These are phyloP conservation scores for Rubia tinctorum DNA, from an alignment of 305 asterid genomes.

Conservation along the genomic window DNA sequence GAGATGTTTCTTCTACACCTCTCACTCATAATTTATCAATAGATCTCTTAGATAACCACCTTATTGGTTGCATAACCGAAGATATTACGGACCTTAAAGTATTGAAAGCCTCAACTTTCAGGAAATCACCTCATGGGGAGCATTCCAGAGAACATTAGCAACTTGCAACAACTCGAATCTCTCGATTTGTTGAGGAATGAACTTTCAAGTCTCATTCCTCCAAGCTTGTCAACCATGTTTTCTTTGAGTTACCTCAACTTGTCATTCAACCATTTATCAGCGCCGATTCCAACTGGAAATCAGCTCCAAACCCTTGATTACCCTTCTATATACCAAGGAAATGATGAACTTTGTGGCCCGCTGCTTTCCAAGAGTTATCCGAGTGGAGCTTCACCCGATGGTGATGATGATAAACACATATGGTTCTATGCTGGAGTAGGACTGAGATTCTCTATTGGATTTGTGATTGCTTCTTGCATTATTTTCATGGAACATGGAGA, in stretches of 20 bases:
- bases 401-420: background rate
- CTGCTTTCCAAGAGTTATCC: conserved; percentile 7
- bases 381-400: background rate
- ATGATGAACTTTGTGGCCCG: conserved; percentile 12
- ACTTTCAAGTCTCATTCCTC: conserved; percentile 31
- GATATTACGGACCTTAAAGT: background rate
- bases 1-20: background rate
- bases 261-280: conserved; percentile 30
- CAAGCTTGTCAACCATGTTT: conserved; percentile 23
- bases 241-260: conserved; percentile 25
- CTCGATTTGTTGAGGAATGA: conserved; percentile 33
- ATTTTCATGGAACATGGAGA: background rate
- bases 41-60: background rate
- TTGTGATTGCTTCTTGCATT: conserved; percentile 3
- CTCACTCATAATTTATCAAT: background rate
- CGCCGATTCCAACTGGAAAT: conserved; percentile 33
- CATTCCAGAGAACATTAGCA: background rate
- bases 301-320: conserved; percentile 34
- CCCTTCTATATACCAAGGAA: background rate
- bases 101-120: background rate
- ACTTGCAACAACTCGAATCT: conserved; percentile 19
- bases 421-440: conserved; percentile 11
- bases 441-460: conserved; percentile 1
- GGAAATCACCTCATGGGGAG: background rate
- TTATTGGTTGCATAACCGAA: background rate